A percentile compares a stretch with the other conserved stretches of the same genome.
Conservation (phyloP, 257 asterid species). For the Rehmannia glutinosa region DNA sequence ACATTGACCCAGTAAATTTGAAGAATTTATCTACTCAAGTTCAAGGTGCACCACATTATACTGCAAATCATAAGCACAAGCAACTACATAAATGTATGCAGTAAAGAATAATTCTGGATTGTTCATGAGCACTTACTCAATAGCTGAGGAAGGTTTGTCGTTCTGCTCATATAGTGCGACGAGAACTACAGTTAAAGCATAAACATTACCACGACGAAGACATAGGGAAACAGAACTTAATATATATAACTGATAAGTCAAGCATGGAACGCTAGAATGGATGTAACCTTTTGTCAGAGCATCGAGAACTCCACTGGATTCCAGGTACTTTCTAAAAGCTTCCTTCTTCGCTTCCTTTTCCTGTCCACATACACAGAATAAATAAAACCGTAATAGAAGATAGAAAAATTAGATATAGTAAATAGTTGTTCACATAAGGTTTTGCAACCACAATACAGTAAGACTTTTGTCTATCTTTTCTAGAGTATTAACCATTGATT, state of each 20-base stretch:
- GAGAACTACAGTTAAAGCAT: slow-evolving; percentile 46
- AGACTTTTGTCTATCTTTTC: too few species aligned
- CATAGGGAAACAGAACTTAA: neutral
- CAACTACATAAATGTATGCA: neutral
- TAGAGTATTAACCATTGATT: neutral
- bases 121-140: slow-evolving; percentile 59
- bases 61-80: neutral
- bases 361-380: slow-evolving; percentile 29
- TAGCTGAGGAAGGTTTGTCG: slow-evolving; percentile 87
- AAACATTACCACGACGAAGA: slow-evolving; percentile 5
- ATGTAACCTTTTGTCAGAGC: slow-evolving; percentile 75
- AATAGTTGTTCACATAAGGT: too few species aligned
- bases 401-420: neutral
- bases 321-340: slow-evolving; percentile 87
- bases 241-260: slow-evolving; percentile 1
- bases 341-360: slow-evolving; percentile 97
- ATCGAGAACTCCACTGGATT: slow-evolving; percentile 88
- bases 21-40: neutral
- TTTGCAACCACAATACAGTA: neutral
- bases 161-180: slow-evolving; percentile 89
- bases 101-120: neutral
- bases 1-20: neutral
- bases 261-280: neutral
- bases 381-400: neutral
- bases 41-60: slow-evolving; percentile 8